Base-by-base conservation (phyloP, 2,329 filamentous ascomycete genomes). In the Aspergillus pseudotamarii region DNA sequence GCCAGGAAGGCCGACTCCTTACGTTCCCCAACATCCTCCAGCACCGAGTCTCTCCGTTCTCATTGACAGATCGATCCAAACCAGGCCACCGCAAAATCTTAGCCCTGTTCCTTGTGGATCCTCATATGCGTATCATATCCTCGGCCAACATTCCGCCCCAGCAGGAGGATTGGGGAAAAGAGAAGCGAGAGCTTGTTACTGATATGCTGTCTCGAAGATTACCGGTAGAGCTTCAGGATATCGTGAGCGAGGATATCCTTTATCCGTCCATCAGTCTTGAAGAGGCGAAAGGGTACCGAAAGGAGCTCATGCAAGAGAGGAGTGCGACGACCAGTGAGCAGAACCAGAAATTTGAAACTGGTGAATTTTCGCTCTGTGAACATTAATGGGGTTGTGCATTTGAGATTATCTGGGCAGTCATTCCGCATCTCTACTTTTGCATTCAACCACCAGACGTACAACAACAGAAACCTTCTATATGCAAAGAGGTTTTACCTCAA, bases 21-120 rank as follows among this genome's bases (percentile, higher is more conserved):
- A 60, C 64, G 2, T 66, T 66, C 45, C 60, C 64, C 0, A 65
- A 66, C 32, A 59, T 73, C 10, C 71, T 82, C 26, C 86, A 88
- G 69, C 82, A 88, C 70, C 72, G 79, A 56, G 81, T 88, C 19
- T 71, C 80, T 48, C 72, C 83, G 2, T 87, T 88, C 73, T 65
- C 75, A 16, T 78, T 88, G 11, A 69, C 70, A 32, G 84, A 90
- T 64, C 69, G 69, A 0, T 82, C 80, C 0, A 82, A 80, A 61
- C 82, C 84, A 0, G 87, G 87, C 2, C 83, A 88, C 68, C 77
- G 84, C 16, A 83, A 85, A 66, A 83, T 89, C 60, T 74, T 89
- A 0, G 84, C 83, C 0, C 77, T 89, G 45, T 89, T 84, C 71
- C 79, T 90, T 2, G 82, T 89, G 0, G 86, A 89, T 66, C 87